Evolutionary conservation across 1,284 basidiomycete genomes (phyloP).

Genomic region (Apiotrichum gamsii): DNA sequence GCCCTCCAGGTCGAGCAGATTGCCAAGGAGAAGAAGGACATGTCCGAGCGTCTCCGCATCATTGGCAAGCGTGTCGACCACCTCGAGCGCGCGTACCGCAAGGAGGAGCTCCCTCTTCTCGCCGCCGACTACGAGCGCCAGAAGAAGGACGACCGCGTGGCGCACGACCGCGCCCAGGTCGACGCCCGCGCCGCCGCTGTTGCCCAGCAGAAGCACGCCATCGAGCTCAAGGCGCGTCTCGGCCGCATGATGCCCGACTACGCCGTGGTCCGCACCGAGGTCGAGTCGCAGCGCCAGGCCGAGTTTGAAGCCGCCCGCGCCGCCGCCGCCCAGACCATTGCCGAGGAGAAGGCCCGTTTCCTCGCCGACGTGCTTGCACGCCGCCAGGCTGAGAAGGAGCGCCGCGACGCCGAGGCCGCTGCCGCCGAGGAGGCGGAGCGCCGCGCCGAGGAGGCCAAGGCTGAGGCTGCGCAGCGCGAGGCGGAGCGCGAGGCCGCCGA

Average conservation of each 20-base stretch:
- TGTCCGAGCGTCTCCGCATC: constrained; percentile 75
- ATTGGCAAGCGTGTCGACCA: constrained; percentile 90
- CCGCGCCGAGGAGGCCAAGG: constrained; percentile 53
- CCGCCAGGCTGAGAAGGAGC: constrained; percentile 53
- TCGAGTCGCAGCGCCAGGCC: constrained; percentile 62
- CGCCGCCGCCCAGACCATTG: constrained; percentile 64
- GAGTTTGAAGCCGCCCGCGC: constrained; percentile 64
- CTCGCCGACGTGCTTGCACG: constrained; percentile 52
- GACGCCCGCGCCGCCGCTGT: constrained; percentile 59
- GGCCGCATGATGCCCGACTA: constrained; percentile 72
- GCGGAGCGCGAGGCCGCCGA: constrained; percentile 34
- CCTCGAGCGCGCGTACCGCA: constrained; percentile 89
- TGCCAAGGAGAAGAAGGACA: constrained; percentile 93
- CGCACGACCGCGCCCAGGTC: constrained; percentile 62
- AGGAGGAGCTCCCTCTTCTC: constrained; percentile 84
- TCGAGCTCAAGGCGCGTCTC: constrained; percentile 74
- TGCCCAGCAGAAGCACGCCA: constrained; percentile 60
- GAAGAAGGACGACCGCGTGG: constrained; percentile 65
- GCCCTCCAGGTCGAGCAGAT: constrained; percentile 87
- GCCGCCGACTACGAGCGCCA: constrained; percentile 82
- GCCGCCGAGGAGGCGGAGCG: constrained; percentile 58
- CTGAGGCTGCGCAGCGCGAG: constrained; percentile 28
- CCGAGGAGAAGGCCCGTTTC: constrained; percentile 77
- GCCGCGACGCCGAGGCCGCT: constrained; percentile 52
- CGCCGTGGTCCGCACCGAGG: constrained; percentile 54